A percentile compares a stretch with the other conserved stretches of the same genome.
Conservation (phyloP, 768 basidiomycete genomes). For the Obba rivulosa region DNA sequence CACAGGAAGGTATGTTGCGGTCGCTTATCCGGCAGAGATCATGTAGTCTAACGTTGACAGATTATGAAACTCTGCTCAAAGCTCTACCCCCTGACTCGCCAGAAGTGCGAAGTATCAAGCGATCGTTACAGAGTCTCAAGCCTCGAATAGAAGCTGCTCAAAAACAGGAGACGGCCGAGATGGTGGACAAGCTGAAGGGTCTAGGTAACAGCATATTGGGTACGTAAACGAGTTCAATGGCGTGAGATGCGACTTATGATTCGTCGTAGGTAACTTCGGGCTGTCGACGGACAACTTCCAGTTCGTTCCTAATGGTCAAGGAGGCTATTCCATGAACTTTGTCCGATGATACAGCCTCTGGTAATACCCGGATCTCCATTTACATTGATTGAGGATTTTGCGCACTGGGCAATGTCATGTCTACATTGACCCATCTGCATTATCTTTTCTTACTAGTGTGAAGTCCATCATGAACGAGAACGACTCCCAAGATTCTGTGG, state of each 20-base stretch:
- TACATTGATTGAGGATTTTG: too few species aligned
- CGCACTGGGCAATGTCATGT: too few species aligned
- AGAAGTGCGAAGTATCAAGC: conserved; percentile 41
- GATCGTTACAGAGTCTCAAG: conserved; percentile 50
- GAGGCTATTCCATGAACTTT: conserved; percentile 96
- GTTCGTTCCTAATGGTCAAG: conserved; percentile 88
- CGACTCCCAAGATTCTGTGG: too few species aligned
- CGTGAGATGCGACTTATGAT: too few species aligned
- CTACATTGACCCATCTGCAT: too few species aligned
- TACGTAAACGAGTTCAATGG: conserved; percentile 32
- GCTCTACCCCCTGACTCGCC: conserved; percentile 55
- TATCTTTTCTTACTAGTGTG: too few species aligned
- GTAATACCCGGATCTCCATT: too few species aligned
- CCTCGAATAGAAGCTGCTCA: conserved; percentile 71
- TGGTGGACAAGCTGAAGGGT: conserved; percentile 89
- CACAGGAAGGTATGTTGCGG: conserved; percentile 67
- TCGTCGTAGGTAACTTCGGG: conserved; percentile 75
- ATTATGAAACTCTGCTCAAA: conserved; percentile 69
- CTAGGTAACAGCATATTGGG: conserved; percentile 89
- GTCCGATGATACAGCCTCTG: conserved; percentile 22
- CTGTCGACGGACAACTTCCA: conserved; percentile 96
- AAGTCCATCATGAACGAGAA: too few species aligned
- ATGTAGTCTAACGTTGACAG: conserved; percentile 33
- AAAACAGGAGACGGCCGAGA: conserved; percentile 84
- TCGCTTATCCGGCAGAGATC: background rate